Conservation (phyloP, 129 eudicot genomes). For the Flaveria sonorensis region DNA sequence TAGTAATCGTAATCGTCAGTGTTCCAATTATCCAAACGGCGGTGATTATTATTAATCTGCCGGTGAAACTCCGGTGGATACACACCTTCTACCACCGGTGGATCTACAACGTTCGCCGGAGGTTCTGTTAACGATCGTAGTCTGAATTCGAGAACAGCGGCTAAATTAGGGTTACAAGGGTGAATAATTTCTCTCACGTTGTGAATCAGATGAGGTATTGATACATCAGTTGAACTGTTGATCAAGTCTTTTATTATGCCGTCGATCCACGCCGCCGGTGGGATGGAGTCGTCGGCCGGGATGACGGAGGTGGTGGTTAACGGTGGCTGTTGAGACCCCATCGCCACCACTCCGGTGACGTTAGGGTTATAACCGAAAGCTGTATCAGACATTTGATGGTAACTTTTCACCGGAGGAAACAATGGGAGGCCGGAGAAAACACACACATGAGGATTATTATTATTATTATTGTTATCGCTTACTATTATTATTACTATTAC, state of each 20-base stretch:
- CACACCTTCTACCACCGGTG: not conserved
- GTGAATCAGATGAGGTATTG: slow-evolving; percentile 80
- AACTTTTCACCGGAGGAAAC: slow-evolving; percentile 64
- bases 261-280: slow-evolving; percentile 71
- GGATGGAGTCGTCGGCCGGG: slow-evolving; percentile 36
- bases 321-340: not conserved
- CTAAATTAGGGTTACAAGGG: slow-evolving; percentile 90
- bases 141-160: slow-evolving; percentile 61
- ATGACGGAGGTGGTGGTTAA: not conserved
- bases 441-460: slow-evolving; percentile 58
- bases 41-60: slow-evolving; percentile 12
- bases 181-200: slow-evolving; percentile 82
- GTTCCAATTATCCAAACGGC: slow-evolving; percentile 38
- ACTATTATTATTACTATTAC: no score
- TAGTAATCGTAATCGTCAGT: not conserved
- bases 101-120: slow-evolving; percentile 18
- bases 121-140: slow-evolving; percentile 66
- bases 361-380: not conserved
- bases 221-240: slow-evolving; percentile 53
- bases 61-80: no score
- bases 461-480: not conserved
- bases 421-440: slow-evolving; percentile 86
- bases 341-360: not conserved
- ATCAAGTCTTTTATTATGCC: slow-evolving; percentile 78
- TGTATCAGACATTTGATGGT: not conserved